These are phyloP conservation scores for Meyerozyma elateridarum DNA, from an alignment of 1,139 yeast genomes.

Conservation along the genomic window DNA sequence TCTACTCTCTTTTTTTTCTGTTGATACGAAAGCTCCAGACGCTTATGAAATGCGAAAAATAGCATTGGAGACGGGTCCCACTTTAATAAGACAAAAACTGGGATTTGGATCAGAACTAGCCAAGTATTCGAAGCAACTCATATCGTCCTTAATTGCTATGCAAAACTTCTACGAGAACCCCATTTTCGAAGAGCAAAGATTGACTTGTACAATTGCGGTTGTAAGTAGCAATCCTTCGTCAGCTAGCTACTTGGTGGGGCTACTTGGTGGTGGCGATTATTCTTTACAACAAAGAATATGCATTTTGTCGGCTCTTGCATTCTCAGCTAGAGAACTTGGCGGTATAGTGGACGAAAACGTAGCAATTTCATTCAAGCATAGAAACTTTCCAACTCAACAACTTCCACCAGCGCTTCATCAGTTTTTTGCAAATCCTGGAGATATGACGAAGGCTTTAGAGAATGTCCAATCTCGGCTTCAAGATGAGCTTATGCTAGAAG, in stretches of 20 bases:
- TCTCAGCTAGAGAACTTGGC: slow-evolving; percentile 55
- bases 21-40: slow-evolving; percentile 38
- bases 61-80: slow-evolving; percentile 52
- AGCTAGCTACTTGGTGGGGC: slow-evolving; percentile 33
- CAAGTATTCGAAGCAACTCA: slow-evolving; percentile 43
- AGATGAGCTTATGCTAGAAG: slow-evolving; percentile 30
- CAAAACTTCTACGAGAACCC: slow-evolving; percentile 45
- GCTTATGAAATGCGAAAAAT: slow-evolving; percentile 48
- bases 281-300: slow-evolving; percentile 59
- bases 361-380: slow-evolving; percentile 28
- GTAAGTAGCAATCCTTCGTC: slow-evolving; percentile 43
- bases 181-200: slow-evolving; percentile 46
- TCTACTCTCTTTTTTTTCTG: slow-evolving; percentile 47
- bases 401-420: slow-evolving; percentile 47
- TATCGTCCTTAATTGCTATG: slow-evolving; percentile 43
- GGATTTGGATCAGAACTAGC: slow-evolving; percentile 50
- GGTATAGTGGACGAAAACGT: slow-evolving; percentile 50
- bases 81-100: slow-evolving; percentile 50
- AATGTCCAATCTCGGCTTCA: slow-evolving; percentile 20
- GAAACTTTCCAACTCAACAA: slow-evolving; percentile 34
- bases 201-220: slow-evolving; percentile 50
- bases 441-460: slow-evolving; percentile 6
- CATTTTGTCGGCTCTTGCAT: slow-evolving; percentile 50
- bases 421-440: slow-evolving; percentile 18
- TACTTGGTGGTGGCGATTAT: slow-evolving; percentile 57